Conservation (phyloP, 805 yeast genomes). For the Peterozyma xylosa region DNA sequence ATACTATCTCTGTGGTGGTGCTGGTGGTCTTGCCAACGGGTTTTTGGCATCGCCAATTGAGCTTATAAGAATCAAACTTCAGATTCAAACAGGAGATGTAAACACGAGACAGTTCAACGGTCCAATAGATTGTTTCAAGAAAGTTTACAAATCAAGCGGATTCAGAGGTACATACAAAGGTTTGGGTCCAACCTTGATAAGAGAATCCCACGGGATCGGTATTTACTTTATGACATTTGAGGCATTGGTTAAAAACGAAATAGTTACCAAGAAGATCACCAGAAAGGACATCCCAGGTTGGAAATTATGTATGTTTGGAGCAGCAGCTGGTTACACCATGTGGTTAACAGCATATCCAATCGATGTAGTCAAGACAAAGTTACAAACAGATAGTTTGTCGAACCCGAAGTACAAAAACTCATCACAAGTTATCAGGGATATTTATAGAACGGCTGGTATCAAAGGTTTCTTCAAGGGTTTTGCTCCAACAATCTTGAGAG, state of each 20-base stretch:
- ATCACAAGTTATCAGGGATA: slow-evolving; percentile 47
- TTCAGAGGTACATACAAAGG: slow-evolving; percentile 69
- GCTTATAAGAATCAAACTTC: slow-evolving; percentile 88
- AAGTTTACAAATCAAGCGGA: slow-evolving; percentile 50
- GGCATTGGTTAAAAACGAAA: slow-evolving; percentile 67
- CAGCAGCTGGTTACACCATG: slow-evolving; percentile 81
- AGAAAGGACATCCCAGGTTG: slow-evolving; percentile 81
- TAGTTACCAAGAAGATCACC: slow-evolving; percentile 31
- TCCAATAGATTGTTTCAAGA: slow-evolving; percentile 63
- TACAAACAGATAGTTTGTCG: slow-evolving; percentile 60
- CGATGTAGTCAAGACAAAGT: slow-evolving; percentile 83
- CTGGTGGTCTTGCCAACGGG: slow-evolving; percentile 91
- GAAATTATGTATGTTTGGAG: slow-evolving; percentile 84
- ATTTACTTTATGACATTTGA: slow-evolving; percentile 86
- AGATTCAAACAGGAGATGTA: slow-evolving; percentile 63
- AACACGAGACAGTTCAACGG: slow-evolving; percentile 49
- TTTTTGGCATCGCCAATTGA: slow-evolving; percentile 91
- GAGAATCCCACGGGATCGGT: slow-evolving; percentile 89
- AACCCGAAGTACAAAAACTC: slow-evolving; percentile 55
- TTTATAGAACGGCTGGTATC: slow-evolving; percentile 53
- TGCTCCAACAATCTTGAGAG: slow-evolving; percentile 85
- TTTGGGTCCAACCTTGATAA: slow-evolving; percentile 66
- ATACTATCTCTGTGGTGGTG: slow-evolving; percentile 76
- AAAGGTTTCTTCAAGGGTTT: slow-evolving; percentile 88
- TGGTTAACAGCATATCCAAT: slow-evolving; percentile 85